phyloP scores from a whole-genome alignment of 805 yeast genomes.

The Yamadazyma akitaensis region DNA sequence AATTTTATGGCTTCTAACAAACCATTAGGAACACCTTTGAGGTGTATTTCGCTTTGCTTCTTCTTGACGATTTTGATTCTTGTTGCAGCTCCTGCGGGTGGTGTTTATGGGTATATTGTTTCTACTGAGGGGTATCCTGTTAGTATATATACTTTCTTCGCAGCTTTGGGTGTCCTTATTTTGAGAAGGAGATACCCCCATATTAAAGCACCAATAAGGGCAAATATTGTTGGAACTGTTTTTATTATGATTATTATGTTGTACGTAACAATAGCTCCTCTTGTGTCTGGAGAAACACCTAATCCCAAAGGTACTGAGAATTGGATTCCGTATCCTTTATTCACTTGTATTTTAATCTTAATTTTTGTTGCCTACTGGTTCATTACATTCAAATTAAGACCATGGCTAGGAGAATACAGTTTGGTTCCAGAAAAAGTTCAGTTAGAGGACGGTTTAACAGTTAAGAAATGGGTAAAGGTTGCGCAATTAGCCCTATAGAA shows the following conservation, averaged over 20 bases:
- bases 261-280: conserved; percentile 51
- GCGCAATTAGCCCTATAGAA: not conserved
- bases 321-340: conserved; percentile 50
- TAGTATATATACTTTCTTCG: conserved; percentile 48
- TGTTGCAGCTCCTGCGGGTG: conserved; percentile 42
- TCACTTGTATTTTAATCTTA: conserved; percentile 40
- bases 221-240: conserved; percentile 46
- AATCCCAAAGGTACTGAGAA: conserved; percentile 40
- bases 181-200: conserved; percentile 49
- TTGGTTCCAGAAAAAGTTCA: conserved; percentile 38
- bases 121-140: conserved; percentile 51
- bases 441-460: conserved; percentile 55
- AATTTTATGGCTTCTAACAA: conserved; percentile 50
- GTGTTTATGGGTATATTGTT: conserved; percentile 49
- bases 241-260: conserved; percentile 44
- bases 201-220: conserved; percentile 48
- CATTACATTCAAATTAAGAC: conserved; percentile 46
- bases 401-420: conserved; percentile 44
- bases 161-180: conserved; percentile 56
- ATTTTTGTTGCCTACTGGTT: conserved; percentile 55
- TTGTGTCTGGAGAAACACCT: conserved; percentile 31
- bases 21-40: conserved; percentile 56
- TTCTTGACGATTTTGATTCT: conserved; percentile 39
- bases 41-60: conserved; percentile 45
- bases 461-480: conserved; percentile 54